Evolutionary conservation across 1,284 basidiomycete genomes (phyloP).

Genomic region (Naganishia cerealis): DNA sequence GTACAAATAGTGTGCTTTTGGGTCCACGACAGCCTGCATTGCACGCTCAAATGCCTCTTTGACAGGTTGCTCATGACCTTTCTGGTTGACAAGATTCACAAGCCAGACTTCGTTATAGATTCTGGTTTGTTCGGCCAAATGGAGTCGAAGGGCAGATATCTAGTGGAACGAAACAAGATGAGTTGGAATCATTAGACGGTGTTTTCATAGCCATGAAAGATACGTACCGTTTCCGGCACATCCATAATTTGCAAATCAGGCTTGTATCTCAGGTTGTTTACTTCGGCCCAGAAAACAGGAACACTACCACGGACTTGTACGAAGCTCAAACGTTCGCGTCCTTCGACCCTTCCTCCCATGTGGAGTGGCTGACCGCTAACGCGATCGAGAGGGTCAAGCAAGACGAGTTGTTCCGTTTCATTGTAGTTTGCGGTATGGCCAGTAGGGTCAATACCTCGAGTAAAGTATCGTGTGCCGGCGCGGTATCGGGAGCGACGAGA

Average conservation of each 20-base stretch:
- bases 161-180: conserved; percentile 44
- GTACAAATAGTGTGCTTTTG: conserved; percentile 79
- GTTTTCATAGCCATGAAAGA: background rate
- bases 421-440: conserved; percentile 78
- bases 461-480: conserved; percentile 95
- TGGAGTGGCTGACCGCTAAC: conserved; percentile 35
- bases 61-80: conserved; percentile 89
- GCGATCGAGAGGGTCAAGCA: conserved; percentile 62
- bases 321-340: conserved; percentile 66
- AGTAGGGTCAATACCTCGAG: conserved; percentile 79
- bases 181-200: conserved; percentile 23
- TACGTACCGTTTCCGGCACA: conserved; percentile 70
- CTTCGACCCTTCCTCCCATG: conserved; percentile 52
- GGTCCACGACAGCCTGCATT: conserved; percentile 55
- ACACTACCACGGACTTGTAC: conserved; percentile 93
- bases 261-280: conserved; percentile 94
- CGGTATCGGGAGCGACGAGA: conserved; percentile 89
- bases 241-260: conserved; percentile 98
- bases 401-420: conserved; percentile 89
- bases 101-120: conserved; percentile 79
- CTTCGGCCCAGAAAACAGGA: conserved; percentile 94
- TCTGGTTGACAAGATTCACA: conserved; percentile 93
- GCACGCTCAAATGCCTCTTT: conserved; percentile 92
- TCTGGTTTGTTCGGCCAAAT: conserved; percentile 72
- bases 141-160: conserved; percentile 70